These are phyloP conservation scores for Parathielavia appendiculata DNA, from an alignment of 495 filamentous ascomycete genomes.

Conservation along the genomic window DNA sequence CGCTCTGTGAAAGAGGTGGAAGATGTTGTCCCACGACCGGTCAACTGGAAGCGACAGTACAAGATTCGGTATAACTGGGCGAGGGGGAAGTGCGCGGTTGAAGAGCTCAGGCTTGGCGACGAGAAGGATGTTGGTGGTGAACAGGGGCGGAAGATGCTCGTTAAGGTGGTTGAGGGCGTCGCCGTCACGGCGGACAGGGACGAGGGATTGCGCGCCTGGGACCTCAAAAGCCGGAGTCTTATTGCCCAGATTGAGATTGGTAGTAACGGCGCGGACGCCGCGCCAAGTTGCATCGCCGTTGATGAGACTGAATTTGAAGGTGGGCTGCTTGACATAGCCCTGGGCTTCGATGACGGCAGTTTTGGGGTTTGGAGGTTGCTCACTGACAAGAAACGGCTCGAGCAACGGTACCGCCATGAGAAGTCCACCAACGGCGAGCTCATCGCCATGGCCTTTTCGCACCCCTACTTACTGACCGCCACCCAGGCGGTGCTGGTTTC, in stretches of 20 bases:
- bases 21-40: neutral
- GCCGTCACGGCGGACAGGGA: constrained; percentile 70
- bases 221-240: constrained; percentile 54
- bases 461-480: constrained; percentile 74
- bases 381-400: constrained; percentile 39
- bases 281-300: constrained; percentile 65
- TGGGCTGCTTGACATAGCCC: constrained; percentile 47
- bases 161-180: constrained; percentile 66
- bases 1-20: neutral
- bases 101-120: constrained; percentile 61
- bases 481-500: constrained; percentile 67
- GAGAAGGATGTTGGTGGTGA: constrained; percentile 15
- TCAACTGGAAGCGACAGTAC: constrained; percentile 82
- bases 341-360: constrained; percentile 74
- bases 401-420: constrained; percentile 49
- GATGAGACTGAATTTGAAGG: constrained; percentile 42
- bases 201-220: constrained; percentile 73
- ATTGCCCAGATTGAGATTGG: constrained; percentile 44
- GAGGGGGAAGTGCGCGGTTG: constrained; percentile 71
- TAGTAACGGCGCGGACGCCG: constrained; percentile 18
- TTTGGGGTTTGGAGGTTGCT: constrained; percentile 66
- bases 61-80: constrained; percentile 90
- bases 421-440: constrained; percentile 58
- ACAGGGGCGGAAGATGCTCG: constrained; percentile 45
- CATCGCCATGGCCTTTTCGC: constrained; percentile 67